Percentiles rank a stretch among this genome's conserved stretches.
Conservation (phyloP, 192 early-diverging fungal genomes). For the Gamsiella multidivaricata region DNA sequence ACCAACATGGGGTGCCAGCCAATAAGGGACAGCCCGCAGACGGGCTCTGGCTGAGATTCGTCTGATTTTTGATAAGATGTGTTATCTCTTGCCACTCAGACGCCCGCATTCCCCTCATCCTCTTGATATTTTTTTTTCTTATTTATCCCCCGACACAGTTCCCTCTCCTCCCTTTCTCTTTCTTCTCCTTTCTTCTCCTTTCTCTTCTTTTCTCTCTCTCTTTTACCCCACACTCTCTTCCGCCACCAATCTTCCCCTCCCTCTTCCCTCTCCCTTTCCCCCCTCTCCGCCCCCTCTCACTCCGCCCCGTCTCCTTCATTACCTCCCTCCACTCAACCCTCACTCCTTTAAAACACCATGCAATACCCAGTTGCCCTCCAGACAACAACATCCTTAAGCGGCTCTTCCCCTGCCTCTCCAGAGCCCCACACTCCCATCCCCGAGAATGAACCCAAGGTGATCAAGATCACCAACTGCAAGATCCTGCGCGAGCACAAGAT, state of each 20-base stretch:
- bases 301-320: background rate
- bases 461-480: conserved; percentile 82
- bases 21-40: too few relatives aligned
- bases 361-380: conserved; percentile 51
- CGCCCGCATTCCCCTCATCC: background rate
- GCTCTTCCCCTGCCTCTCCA: conserved; percentile 34
- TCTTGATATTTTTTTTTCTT: background rate
- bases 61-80: conserved; percentile 28
- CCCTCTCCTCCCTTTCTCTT: conserved; percentile 2
- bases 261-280: background rate
- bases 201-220: background rate
- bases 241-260: background rate
- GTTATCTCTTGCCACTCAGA: conserved; percentile 34
- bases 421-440: conserved; percentile 44
- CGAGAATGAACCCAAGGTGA: conserved; percentile 45
- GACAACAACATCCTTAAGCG: conserved; percentile 19
- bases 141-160: background rate
- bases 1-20: too few relatives aligned
- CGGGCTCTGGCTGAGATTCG: conserved; percentile 23
- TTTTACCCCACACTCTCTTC: background rate
- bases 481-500: conserved; percentile 81
- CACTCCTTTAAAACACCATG: conserved; percentile 17
- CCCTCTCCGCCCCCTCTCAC: background rate
- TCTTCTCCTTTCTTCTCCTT: conserved; percentile 2
- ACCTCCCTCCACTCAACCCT: conserved; percentile 5